Evolutionary conservation across 2,329 filamentous ascomycete genomes (phyloP).

Genomic region (Aureobasidium leucospermi): DNA sequence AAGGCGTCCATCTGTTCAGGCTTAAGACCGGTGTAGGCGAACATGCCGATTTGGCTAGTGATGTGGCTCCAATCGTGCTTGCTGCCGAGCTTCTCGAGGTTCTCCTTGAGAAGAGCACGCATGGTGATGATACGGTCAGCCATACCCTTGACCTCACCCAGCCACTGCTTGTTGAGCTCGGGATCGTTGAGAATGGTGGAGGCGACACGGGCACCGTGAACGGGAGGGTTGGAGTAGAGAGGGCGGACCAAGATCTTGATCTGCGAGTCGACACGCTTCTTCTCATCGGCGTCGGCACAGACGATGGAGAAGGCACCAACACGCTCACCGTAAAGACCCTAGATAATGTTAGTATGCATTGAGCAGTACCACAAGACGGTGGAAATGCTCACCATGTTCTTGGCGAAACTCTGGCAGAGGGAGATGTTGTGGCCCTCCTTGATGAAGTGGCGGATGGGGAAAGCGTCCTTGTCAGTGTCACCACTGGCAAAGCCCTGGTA

Average conservation of each 20-base stretch:
- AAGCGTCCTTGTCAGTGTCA: constrained; percentile 86
- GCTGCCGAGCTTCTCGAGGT: constrained; percentile 89
- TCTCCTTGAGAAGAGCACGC: constrained; percentile 87
- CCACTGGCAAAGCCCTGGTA: constrained; percentile 98
- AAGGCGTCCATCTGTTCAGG: constrained; percentile 86
- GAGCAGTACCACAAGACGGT: neutral
- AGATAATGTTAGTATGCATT: constrained; percentile 16
- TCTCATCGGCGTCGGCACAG: constrained; percentile 76
- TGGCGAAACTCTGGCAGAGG: constrained; percentile 91
- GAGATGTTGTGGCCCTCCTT: constrained; percentile 82
- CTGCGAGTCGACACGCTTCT: constrained; percentile 93
- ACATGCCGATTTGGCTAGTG: constrained; percentile 98
- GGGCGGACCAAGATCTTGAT: constrained; percentile 97
- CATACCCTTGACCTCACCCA: constrained; percentile 96
- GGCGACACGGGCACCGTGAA: constrained; percentile 93
- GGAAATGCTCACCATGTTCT: constrained; percentile 75
- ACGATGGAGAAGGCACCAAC: constrained; percentile 95
- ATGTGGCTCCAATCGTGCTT: constrained; percentile 99
- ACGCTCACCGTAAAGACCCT: constrained; percentile 97
- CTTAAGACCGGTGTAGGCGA: constrained; percentile 91
- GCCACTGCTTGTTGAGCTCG: constrained; percentile 84
- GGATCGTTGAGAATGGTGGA: constrained; percentile 84
- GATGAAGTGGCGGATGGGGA: constrained; percentile 87
- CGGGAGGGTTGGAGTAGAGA: constrained; percentile 95
- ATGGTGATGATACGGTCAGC: constrained; percentile 98